Evolutionary conservation across 1,139 yeast genomes (phyloP).

Genomic region (Arxiozyma telluris): DNA sequence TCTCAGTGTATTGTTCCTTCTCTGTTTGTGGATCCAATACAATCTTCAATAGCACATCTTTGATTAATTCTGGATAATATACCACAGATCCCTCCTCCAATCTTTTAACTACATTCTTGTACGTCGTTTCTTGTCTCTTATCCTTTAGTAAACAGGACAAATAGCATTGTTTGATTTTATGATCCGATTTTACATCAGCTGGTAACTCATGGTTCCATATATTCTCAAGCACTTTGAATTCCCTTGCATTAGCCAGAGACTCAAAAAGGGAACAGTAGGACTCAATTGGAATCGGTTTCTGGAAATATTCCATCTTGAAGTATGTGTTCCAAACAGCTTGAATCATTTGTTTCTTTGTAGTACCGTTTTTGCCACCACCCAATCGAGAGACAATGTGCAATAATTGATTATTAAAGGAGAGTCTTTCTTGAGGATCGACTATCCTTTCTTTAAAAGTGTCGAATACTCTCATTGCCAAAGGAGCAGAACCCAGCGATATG

Average conservation of each 20-base stretch:
- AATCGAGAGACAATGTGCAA: constrained; percentile 20
- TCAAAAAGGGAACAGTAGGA: constrained; percentile 20
- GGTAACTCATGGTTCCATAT: constrained; percentile 25
- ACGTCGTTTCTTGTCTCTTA: constrained; percentile 6
- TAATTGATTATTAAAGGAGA: constrained; percentile 13
- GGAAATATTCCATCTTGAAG: constrained; percentile 12
- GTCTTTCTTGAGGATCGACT: constrained; percentile 5
- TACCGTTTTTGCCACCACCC: constrained; percentile 8
- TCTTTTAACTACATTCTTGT: constrained; percentile 6
- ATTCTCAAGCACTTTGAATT: constrained; percentile 12
- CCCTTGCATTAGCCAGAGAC: constrained; percentile 17
- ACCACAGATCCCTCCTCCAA: neutral
- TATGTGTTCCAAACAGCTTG: constrained; percentile 29
- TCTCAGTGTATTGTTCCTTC: constrained; percentile 7
- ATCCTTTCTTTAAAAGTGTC: constrained; percentile 14
- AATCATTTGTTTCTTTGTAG: constrained; percentile 16
- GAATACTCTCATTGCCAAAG: constrained; percentile 17
- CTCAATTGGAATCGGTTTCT: constrained; percentile 7
- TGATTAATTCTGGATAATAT: neutral
- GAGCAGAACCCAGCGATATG: constrained; percentile 13
- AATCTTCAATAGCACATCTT: constrained; percentile 13
- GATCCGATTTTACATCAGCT: constrained; percentile 13
- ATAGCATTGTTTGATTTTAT: constrained; percentile 16
- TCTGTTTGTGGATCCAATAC: constrained; percentile 7
- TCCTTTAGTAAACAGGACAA: constrained; percentile 12